Base-by-base conservation (phyloP, 2,329 filamentous ascomycete species). In the Cladophialophora psammophila region DNA sequence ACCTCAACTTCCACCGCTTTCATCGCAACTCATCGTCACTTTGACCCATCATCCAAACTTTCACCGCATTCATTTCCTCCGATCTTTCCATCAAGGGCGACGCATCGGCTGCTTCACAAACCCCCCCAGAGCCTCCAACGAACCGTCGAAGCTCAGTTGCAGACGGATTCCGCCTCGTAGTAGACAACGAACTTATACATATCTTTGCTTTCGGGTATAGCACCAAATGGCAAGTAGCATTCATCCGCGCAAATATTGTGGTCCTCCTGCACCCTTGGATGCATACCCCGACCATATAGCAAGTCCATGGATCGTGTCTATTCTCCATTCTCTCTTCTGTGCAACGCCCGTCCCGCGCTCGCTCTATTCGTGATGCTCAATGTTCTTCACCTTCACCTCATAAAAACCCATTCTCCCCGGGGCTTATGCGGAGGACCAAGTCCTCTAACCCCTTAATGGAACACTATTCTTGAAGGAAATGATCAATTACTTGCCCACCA, bases 131-230 rank as follows among this genome's bases (percentile, higher is more conserved):
- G 6, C 52, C 52, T 55, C 31, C 52, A 55, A 35, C 34, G n/a
- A 55, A 55, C 52, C 52, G 52, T 35, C 18, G 6, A 34, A 20
- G 12, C 9, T 55, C 52, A 26, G 52, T 18, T 55, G 34, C 31
- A 36, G n/a, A n/a, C 52, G 35, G 52, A 6, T n/a, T 34, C 13
- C 31, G 52, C 52, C 15, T 55, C 34, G 52, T 26, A 26, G 26
- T 55, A 55, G 52, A 55, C 20, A 18, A 55, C n/a, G 57, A 60
- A 35, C 31, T 35, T 7, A 35, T 55, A 12, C 13, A n/a, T 6
- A 10, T 26, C 40, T 20, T 8, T 10, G 9, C 20, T 13, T 40
- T 32, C 10, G 10, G n/a, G 2, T 50, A 34, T 55, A 36, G 31
- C 34, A 55, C 34, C 9, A 26, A n/a, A 34, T 55, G 26, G 31